Evolutionary conservation across 768 basidiomycete species (phyloP).

Genomic region (Suillus plorans): DNA sequence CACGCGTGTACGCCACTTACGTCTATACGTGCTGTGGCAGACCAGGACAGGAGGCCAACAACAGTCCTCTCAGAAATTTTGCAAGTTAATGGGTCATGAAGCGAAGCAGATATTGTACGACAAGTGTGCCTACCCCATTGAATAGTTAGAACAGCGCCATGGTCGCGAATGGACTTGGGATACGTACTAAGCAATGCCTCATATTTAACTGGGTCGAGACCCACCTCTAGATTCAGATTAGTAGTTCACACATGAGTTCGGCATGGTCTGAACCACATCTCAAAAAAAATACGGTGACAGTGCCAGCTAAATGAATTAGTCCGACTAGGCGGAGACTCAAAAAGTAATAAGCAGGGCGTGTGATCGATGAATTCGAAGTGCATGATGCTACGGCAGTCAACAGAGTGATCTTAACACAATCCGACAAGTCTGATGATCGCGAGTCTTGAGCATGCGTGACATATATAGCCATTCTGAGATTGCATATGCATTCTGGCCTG

Average conservation of each 20-base stretch:
- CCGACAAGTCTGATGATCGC: too few species aligned
- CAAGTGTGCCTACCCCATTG: background rate
- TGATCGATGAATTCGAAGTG: background rate
- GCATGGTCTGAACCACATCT: background rate
- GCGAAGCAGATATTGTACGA: background rate
- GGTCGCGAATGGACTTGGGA: background rate
- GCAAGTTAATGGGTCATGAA: background rate
- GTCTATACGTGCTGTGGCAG: conserved; percentile 22
- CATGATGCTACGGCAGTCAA: too few species aligned
- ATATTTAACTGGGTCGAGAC: background rate
- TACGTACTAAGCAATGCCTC: background rate
- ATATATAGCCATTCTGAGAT: too few species aligned
- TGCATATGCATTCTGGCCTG: too few species aligned
- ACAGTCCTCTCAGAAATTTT: background rate
- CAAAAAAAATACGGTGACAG: background rate
- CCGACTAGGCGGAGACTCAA: background rate
- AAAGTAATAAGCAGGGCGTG: background rate
- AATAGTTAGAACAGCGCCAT: background rate
- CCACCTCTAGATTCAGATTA: too few species aligned
- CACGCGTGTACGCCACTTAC: conserved; percentile 15
- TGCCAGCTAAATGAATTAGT: background rate
- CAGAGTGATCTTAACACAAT: too few species aligned
- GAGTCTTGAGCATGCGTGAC: too few species aligned
- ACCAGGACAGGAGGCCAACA: conserved; percentile 5
- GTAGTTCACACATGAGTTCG: background rate